phyloP scores from a whole-genome alignment of 352 stramenopile species.

The Pythium sukuiense region DNA sequence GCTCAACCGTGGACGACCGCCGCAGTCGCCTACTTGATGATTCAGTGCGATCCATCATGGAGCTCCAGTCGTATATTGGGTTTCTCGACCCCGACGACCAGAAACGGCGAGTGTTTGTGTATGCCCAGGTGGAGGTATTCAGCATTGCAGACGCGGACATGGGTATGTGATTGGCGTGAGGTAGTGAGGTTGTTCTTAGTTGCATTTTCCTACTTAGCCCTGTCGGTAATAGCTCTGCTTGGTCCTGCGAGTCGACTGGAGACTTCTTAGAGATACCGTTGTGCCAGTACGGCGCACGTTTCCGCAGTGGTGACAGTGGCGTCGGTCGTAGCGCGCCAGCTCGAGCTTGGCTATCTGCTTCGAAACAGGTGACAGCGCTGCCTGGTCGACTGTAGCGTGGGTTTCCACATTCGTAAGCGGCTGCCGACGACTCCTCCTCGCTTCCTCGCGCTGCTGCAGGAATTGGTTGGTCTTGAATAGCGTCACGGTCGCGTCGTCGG shows the following conservation, averaged over 20 bases:
- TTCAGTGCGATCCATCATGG: too few species aligned
- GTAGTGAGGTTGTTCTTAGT: too few species aligned
- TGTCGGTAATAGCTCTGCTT: too few species aligned
- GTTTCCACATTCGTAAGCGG: not conserved
- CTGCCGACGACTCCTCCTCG: not conserved
- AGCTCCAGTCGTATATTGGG: too few species aligned
- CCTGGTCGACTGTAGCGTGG: not conserved
- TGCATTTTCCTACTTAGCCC: too few species aligned
- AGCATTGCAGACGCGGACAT: too few species aligned
- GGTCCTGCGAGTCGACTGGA: not conserved
- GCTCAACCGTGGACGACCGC: too few species aligned
- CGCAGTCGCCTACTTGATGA: too few species aligned
- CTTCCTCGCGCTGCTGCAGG: constrained; percentile 14
- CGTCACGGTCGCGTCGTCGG: not conserved
- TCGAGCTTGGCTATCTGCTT: constrained; percentile 55
- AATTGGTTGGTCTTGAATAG: constrained; percentile 16
- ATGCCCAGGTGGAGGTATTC: too few species aligned
- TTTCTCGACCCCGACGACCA: too few species aligned
- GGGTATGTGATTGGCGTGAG: too few species aligned
- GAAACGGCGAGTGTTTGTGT: too few species aligned
- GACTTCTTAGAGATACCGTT: constrained; percentile 53
- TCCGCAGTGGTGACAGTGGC: constrained; percentile 50
- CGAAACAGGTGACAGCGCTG: constrained; percentile 37
- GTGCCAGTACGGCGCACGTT: constrained; percentile 50
- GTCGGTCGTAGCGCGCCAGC: constrained; percentile 25